Conservation (phyloP, 345 rosid genomes). For the Kernera saxatilis region DNA sequence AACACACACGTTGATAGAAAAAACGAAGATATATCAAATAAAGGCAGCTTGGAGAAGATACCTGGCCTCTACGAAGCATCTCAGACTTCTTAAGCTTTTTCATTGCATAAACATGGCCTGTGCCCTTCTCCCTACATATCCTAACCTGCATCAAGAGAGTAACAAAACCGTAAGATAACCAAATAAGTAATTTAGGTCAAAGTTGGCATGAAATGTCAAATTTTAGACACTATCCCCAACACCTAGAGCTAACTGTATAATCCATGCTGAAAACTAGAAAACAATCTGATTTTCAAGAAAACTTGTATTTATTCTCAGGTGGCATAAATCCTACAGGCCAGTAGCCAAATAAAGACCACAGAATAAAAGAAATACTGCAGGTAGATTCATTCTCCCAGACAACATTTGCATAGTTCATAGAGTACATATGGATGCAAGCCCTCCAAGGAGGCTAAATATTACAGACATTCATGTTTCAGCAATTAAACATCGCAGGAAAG, state of each 20-base stretch:
- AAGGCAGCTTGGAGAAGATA: conserved; percentile 21
- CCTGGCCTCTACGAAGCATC: conserved; percentile 99
- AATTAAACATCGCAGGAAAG: neutral
- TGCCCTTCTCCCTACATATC: conserved; percentile 78
- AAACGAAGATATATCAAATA: neutral
- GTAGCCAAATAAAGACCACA: neutral
- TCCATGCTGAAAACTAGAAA: neutral
- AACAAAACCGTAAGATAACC: neutral
- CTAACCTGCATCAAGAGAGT: conserved; percentile 57
- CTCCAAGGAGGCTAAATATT: neutral
- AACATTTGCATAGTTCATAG: neutral
- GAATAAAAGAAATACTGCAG: neutral
- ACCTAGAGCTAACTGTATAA: neutral
- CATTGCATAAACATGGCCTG: conserved; percentile 90
- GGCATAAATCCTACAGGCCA: neutral
- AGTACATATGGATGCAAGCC: neutral
- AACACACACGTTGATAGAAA: neutral
- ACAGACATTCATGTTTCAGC: neutral
- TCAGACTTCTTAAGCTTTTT: conserved; percentile 95
- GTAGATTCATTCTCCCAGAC: neutral
- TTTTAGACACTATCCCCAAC: neutral
- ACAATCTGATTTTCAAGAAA: neutral
- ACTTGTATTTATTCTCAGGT: neutral
- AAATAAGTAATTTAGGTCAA: neutral
- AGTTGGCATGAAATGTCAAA: neutral